Base-by-base conservation (phyloP, 768 basidiomycete genomes). In the Russula ochroleuca region DNA sequence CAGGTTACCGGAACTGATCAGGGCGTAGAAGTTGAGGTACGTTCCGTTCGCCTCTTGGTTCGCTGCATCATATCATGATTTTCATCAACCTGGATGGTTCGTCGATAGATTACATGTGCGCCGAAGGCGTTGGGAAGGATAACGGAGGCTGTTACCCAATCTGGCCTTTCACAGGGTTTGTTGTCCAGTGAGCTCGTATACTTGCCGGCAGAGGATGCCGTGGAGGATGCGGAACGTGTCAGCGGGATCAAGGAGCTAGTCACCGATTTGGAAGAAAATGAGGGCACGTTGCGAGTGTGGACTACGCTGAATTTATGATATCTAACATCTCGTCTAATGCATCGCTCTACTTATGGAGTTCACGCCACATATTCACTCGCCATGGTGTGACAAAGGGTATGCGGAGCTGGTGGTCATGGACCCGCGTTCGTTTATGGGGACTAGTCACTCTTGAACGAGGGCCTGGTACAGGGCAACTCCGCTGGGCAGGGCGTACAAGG, bases 181-280 rank as follows among this genome's bases (percentile, higher is more conserved):
- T 33, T 63, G 25, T 59, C 53, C 59, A 64, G 62, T 54, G 68
- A 67, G 51, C 61, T 68, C 25, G 31, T 62, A 45, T 68, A 67
- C 11, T 51, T 53, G 15, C 51, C 67, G 52, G 57, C 72, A 67
- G 56, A 72, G 41, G 23, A 71, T 56, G 64, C 74, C 72, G 56
- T 49, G 47, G 48, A 5, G 3, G 48, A 69, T 59, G 61, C 62
- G 28, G 67, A 59, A 70, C 61, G 41, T n/a, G 49, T 47, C 37
- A 45, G 33, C 33, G 41, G 6, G 61, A 53, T 69, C 19, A 52
- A 23, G 38, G 60, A 53, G 35, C 58, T 69, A 25, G 54, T 68
- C 57, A 33, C 25, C n/a, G 52, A 60, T 21, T 63, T 69, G 15
- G 67, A 68, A 41, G 68, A 64, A 23, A 63, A 59, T 50, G 66